Percentiles rank a stretch among this genome's conserved stretches.
These are phyloP conservation scores for Albizia julibrissin DNA, from an alignment of 306 rosid species.

Conservation along the genomic window DNA sequence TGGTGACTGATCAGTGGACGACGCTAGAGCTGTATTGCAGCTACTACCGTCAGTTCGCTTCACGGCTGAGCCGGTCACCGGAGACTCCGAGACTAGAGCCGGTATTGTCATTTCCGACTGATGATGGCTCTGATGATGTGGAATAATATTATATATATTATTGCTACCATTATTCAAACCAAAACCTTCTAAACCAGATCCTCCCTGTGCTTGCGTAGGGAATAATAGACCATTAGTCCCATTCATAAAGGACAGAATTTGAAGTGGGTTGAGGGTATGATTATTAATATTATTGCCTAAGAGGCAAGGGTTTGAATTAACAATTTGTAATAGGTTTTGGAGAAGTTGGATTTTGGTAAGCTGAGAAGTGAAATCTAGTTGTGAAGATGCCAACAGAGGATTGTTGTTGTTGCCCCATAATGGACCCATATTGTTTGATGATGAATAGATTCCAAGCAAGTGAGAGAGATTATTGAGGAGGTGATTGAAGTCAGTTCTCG, in stretches of 20 bases:
- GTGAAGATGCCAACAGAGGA: constrained; percentile 45
- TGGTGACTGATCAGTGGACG: constrained; percentile 37
- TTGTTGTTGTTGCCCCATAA: constrained; percentile 37
- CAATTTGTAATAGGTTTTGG: constrained; percentile 60
- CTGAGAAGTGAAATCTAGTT: constrained; percentile 60
- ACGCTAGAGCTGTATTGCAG: constrained; percentile 22
- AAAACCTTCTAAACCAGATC: constrained; percentile 26
- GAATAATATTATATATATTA: not conserved
- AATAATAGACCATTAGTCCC: constrained; percentile 6
- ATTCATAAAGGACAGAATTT: constrained; percentile 27
- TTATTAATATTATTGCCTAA: constrained; percentile 18
- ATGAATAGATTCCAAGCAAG: constrained; percentile 43
- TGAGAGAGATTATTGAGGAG: constrained; percentile 57
- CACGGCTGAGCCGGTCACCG: constrained; percentile 22
- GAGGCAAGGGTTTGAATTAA: constrained; percentile 33
- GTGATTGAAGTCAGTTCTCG: constrained; percentile 71
- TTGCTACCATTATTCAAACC: constrained; percentile 1
- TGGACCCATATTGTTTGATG: constrained; percentile 33
- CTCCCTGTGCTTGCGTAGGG: constrained; percentile 39
- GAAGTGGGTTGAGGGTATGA: constrained; percentile 45
- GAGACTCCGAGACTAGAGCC: constrained; percentile 45
- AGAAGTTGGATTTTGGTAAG: constrained; percentile 60
- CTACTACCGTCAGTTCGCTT: constrained; percentile 45
- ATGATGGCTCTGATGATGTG: constrained; percentile 25
- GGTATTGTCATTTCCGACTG: constrained; percentile 49